Evolutionary conservation across 805 yeast species (phyloP), one percentile per base, ranked within the genome.

Genomic region (Lipomyces chichibuensis): DNA sequence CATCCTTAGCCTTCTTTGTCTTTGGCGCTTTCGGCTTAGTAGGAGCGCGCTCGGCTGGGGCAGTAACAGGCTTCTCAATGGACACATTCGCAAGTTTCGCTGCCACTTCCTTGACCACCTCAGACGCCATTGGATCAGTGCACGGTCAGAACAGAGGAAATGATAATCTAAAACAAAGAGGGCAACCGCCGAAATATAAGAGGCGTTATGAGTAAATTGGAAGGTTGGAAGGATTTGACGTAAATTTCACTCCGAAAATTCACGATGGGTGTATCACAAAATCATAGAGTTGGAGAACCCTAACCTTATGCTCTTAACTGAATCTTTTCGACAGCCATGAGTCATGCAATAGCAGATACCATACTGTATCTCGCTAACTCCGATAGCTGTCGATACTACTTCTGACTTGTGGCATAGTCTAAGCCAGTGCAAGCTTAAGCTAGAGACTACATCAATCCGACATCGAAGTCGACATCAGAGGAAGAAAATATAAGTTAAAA

Each of bases 51-150:
- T 65, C 65, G 46, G 70, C 65, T 14, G 71, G 65, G 43, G 71
- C 69, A 60, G 67, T 53, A 20, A 62, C 60, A 14, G 59, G 64
- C 39, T 74, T 79, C 11, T 74, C 73, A 17, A 84, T 78, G 23
- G 81, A 74, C 71, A 84, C 76, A 56, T 79, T 78, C 66, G 82
- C 83, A 37, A 85, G 84, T 76, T 86, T 80, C 64, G 81, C 81
- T 63, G 80, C 81, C 65, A 84, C 80, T 73, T 82, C 84, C 49
- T 43, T 43, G 11, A 43, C 49, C 49, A 43, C 20, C 23, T 43
- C 49, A 43, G 49, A 43, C 49, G 49, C 49, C 49, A 43, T 43
- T 17, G 49, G 25, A 43, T 17, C 49, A 17, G 14, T 43, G 23
- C 2, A 43, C 9, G 6, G 49, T 43, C n/a, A 43, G 49, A 43